Evolutionary conservation across 768 basidiomycete species (phyloP), one percentile per base, ranked within the genome.

Genomic region (Hygrocybe coccinea): DNA sequence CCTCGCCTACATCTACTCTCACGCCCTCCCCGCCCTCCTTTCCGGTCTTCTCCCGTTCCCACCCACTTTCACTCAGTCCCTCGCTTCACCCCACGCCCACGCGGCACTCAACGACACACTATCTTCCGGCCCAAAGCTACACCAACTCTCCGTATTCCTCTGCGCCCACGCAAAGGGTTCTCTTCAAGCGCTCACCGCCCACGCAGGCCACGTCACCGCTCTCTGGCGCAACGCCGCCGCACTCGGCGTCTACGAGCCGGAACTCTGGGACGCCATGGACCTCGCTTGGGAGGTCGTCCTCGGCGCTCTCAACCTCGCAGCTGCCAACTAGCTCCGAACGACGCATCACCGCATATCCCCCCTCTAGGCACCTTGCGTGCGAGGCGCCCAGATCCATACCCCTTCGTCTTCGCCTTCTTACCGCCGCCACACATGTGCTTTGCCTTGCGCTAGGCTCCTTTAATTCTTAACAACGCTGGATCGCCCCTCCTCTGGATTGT

Each of bases 221-320:
- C 72, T 91, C 19, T 93, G 89, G 89, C 82, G 84, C 60, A 87
- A 90, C 65, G 81, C 84, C 64, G 84, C 83, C 50, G 80, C 83
- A 10, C 81, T 92, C 37, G 90, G 90, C 19, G 65, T 92, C 6
- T 78, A 79, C 60, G 87, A 90, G 61, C 76, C 80, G 36, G 82
- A 84, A 54, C 73, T 92, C 36, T 93, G 90, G 91, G 81, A 83
- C 52, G 81, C 82, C 33, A 72, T 93, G 60, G 85, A 90, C 62
- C 79, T 86, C 59, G 87, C 88, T 19, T 92, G 89, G 87, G 86
- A 88, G 64, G 78, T 91, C 63, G 77, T 89, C 43, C 75, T 81
- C 43, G 79, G 79, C 36, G 79, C 80, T 1, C 72, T 82, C 59
- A 79, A 78, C 62, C 64, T 79, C 48, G 78, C 77, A 35, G 75